Conservation (phyloP, 176 grass and related monocot species). For the Carex littledalei region DNA sequence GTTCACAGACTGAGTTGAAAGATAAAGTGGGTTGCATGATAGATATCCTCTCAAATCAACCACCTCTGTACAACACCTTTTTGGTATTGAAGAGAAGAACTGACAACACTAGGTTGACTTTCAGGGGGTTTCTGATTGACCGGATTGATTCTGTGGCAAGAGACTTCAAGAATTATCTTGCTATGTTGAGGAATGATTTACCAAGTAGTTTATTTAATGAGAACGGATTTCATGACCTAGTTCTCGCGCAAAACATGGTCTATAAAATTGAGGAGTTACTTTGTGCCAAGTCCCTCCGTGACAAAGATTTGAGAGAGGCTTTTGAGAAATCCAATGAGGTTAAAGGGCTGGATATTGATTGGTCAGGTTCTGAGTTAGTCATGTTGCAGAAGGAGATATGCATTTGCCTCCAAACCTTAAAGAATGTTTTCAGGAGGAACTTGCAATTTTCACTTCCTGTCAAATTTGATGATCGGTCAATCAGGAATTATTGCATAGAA, state of each 20-base stretch:
- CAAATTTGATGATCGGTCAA: slow-evolving; percentile 32
- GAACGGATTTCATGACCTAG: slow-evolving; percentile 37
- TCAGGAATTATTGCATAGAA: slow-evolving; percentile 64
- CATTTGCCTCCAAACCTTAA: slow-evolving; percentile 49
- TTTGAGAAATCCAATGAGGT: slow-evolving; percentile 33
- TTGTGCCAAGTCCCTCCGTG: slow-evolving; percentile 30
- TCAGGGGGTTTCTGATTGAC: slow-evolving; percentile 42
- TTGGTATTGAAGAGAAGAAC: slow-evolving; percentile 17
- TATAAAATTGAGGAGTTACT: slow-evolving; percentile 36
- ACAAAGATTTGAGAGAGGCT: slow-evolving; percentile 37
- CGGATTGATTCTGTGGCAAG: slow-evolving; percentile 32
- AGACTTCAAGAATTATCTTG: slow-evolving; percentile 33
- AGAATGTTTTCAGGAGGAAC: slow-evolving; percentile 33
- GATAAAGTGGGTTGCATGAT: slow-evolving; percentile 35
- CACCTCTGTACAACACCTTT: slow-evolving; percentile 37
- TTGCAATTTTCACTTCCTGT: slow-evolving; percentile 32
- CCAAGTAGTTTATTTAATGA: slow-evolving; percentile 37
- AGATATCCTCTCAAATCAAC: slow-evolving; percentile 38
- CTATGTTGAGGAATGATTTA: slow-evolving; percentile 43
- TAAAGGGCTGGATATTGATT: slow-evolving; percentile 27
- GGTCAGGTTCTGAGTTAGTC: slow-evolving; percentile 31
- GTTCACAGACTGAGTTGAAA: slow-evolving; percentile 42
- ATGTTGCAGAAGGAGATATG: slow-evolving; percentile 45
- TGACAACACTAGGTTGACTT: slow-evolving; percentile 19
- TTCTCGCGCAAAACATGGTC: slow-evolving; percentile 33